A percentile compares a stretch with the other conserved stretches of the same genome.
phyloP scores from a whole-genome alignment of 1,284 basidiomycete species.

The Ustilago nuda region DNA sequence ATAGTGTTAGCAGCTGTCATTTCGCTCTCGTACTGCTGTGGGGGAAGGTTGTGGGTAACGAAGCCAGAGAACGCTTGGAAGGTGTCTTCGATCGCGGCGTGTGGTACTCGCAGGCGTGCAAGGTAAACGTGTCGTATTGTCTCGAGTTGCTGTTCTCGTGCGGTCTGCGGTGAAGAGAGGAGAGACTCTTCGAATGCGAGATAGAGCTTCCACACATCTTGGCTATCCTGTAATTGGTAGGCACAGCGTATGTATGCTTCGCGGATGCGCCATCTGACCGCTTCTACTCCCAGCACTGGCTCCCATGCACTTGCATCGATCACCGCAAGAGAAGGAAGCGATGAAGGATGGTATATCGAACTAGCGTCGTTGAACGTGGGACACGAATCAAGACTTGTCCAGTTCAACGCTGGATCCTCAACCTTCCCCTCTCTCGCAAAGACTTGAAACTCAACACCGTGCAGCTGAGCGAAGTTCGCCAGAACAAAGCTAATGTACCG shows the following conservation, averaged over 20 bases:
- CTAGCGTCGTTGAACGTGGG: constrained; percentile 21
- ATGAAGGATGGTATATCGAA: constrained; percentile 19
- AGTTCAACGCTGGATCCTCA: constrained; percentile 33
- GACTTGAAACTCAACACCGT: constrained; percentile 8
- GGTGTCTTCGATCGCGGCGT: constrained; percentile 48
- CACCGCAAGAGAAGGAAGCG: constrained; percentile 16
- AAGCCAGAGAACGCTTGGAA: constrained; percentile 61
- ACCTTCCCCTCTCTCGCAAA: neutral
- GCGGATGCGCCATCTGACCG: constrained; percentile 31
- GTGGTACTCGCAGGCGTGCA: constrained; percentile 55
- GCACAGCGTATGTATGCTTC: constrained; percentile 49
- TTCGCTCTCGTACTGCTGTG: constrained; percentile 57
- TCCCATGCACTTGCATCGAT: constrained; percentile 11
- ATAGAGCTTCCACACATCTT: constrained; percentile 55
- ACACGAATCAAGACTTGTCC: constrained; percentile 39
- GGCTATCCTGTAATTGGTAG: constrained; percentile 47
- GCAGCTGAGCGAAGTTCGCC: constrained; percentile 23
- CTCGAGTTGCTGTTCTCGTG: constrained; percentile 38
- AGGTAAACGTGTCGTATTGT: constrained; percentile 52
- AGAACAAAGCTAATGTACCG: constrained; percentile 41
- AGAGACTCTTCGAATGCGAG: constrained; percentile 51
- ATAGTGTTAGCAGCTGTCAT: constrained; percentile 55
- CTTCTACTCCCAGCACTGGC: constrained; percentile 23
- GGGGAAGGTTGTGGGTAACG: constrained; percentile 51
- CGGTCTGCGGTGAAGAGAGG: constrained; percentile 15